Conservation (phyloP, 495 filamentous ascomycete species). For the Podospora anserina region DNA sequence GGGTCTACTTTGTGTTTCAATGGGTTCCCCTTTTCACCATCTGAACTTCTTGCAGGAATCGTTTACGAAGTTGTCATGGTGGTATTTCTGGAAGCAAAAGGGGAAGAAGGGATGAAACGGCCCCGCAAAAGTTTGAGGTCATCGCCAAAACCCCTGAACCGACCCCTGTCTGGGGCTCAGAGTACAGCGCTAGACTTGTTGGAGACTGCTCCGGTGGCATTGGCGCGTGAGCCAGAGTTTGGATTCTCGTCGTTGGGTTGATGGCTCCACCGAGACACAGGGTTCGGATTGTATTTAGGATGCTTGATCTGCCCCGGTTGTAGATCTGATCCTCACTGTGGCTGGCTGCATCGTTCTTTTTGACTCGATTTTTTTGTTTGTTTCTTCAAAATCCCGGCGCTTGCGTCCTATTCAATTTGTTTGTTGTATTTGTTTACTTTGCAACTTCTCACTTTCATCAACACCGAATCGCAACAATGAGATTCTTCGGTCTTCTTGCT, state of each 20-base stretch:
- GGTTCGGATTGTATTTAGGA: background rate
- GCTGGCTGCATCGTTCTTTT: slow-evolving; percentile 11
- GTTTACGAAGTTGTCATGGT: background rate
- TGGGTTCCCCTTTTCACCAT: background rate
- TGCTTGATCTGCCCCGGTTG: background rate
- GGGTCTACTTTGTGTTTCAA: slow-evolving; percentile 3
- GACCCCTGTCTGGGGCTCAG: background rate
- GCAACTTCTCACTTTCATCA: background rate
- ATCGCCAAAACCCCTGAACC: background rate
- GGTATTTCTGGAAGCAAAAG: background rate
- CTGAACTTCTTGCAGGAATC: background rate
- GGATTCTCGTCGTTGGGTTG: background rate
- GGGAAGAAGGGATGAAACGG: slow-evolving; percentile 5
- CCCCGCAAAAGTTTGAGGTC: slow-evolving; percentile 4
- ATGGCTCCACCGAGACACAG: background rate
- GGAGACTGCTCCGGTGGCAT: background rate
- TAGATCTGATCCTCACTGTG: slow-evolving; percentile 16
- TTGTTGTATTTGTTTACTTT: background rate
- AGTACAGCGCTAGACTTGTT: background rate
- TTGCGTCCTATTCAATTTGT: slow-evolving; percentile 1
- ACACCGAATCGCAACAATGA: slow-evolving; percentile 14
- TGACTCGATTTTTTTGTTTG: background rate
- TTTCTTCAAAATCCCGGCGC: slow-evolving; percentile 7
- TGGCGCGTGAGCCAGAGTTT: background rate
- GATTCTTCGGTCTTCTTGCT: slow-evolving; percentile 13